These are phyloP conservation scores for Spathaspora boniae DNA, from an alignment of 805 yeast genomes.

Conservation along the genomic window DNA sequence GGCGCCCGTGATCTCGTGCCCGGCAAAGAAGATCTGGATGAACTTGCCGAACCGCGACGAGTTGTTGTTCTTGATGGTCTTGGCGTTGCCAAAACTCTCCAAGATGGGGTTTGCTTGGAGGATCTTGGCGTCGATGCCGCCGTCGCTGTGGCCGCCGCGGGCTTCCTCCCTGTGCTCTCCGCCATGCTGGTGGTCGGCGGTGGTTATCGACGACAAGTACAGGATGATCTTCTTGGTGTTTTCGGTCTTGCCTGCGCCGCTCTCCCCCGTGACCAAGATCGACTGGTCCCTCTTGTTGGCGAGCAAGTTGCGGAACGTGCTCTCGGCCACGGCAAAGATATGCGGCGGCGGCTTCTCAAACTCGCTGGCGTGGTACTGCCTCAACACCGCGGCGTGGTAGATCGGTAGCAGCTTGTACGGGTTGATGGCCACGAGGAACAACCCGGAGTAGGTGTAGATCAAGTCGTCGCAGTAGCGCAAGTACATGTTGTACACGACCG, in stretches of 20 bases:
- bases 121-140: conserved; percentile 74
- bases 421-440: conserved; percentile 90
- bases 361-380: conserved; percentile 46
- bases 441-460: conserved; percentile 92
- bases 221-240: conserved; percentile 93
- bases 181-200: conserved; percentile 14
- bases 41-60: conserved; percentile 97
- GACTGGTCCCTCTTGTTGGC: conserved; percentile 75
- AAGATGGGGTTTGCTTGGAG: conserved; percentile 92
- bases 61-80: conserved; percentile 88
- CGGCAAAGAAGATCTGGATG: conserved; percentile 75
- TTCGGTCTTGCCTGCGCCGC: conserved; percentile 99
- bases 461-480: conserved; percentile 72
- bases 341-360: conserved; percentile 63
- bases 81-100: conserved; percentile 96
- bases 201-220: conserved; percentile 76
- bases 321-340: conserved; percentile 80
- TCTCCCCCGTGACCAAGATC: conserved; percentile 95
- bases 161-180: conserved; percentile 10
- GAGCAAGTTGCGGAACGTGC: conserved; percentile 74
- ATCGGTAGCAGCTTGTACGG: conserved; percentile 79
- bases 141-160: conserved; percentile 24
- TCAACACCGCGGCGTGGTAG: conserved; percentile 58
- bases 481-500: conserved; percentile 82
- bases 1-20: conserved; percentile 71